Evolutionary conservation across 495 filamentous ascomycete species (phyloP).

Genomic region (Aspergillus campestris): DNA sequence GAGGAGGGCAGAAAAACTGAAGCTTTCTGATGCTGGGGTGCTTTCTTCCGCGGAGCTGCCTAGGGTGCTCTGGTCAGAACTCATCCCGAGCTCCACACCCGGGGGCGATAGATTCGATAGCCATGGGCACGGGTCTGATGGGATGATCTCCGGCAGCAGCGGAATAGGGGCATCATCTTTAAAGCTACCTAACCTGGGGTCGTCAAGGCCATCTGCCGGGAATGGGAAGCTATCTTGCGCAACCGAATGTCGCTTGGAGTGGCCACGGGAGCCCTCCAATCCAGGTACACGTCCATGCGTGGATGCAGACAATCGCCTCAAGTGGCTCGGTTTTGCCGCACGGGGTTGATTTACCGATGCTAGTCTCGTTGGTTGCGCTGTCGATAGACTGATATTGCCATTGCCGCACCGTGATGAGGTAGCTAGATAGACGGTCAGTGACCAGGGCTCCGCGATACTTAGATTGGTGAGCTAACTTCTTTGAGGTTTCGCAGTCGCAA

Average conservation of each 20-base stretch:
- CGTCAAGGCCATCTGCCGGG: slow-evolving; percentile 7
- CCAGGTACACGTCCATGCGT: not conserved
- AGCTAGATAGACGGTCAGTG: no score
- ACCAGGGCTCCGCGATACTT: no score
- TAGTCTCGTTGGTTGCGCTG: no score
- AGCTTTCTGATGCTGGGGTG: slow-evolving; percentile 6
- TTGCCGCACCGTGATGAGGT: no score
- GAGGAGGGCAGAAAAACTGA: slow-evolving; percentile 29
- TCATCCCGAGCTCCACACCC: slow-evolving; percentile 2
- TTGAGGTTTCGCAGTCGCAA: slow-evolving; percentile 31
- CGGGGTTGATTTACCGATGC: no score
- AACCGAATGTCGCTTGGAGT: not conserved
- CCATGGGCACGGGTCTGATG: slow-evolving; percentile 11
- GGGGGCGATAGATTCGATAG: slow-evolving; percentile 9
- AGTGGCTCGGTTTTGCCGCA: no score
- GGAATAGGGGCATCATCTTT: slow-evolving; percentile 9
- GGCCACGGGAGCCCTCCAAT: not conserved
- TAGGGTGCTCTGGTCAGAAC: slow-evolving; percentile 2
- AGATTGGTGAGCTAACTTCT: slow-evolving; percentile 32
- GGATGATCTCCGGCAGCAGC: slow-evolving; percentile 5
- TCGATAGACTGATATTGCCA: no score
- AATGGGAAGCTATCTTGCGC: slow-evolving; percentile 2
- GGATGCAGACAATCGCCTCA: not conserved
- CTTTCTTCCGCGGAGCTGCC: not conserved
- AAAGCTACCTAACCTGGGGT: slow-evolving; percentile 2